A percentile compares a stretch with the other conserved stretches of the same genome.
Evolutionary conservation across 2,329 filamentous ascomycete genomes (phyloP).

Genomic region (Pyrenochaeta sp.): DNA sequence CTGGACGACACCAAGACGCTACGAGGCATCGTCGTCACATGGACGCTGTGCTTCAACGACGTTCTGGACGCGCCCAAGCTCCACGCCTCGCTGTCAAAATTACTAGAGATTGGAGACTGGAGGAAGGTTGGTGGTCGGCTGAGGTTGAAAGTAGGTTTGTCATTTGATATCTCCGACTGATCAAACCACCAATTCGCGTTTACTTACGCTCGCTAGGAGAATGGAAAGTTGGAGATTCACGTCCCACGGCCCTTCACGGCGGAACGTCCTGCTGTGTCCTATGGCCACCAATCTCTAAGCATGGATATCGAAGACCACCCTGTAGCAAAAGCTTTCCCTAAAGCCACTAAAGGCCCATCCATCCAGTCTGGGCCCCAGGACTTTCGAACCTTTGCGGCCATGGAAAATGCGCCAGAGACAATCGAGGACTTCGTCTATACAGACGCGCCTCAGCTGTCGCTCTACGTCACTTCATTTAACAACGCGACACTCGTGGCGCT

Average conservation of each 20-base stretch:
- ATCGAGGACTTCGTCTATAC: slow-evolving; percentile 18
- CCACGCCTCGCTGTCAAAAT: slow-evolving; percentile 38
- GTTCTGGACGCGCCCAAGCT: slow-evolving; percentile 55
- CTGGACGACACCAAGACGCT: slow-evolving; percentile 26
- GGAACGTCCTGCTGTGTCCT: slow-evolving; percentile 52
- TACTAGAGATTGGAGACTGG: slow-evolving; percentile 56
- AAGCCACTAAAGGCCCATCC: slow-evolving; percentile 3
- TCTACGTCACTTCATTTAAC: slow-evolving; percentile 59
- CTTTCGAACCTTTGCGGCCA: slow-evolving; percentile 14
- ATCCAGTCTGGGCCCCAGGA: slow-evolving; percentile 6
- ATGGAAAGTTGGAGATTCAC: slow-evolving; percentile 48
- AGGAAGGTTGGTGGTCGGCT: slow-evolving; percentile 56
- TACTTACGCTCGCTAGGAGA: slow-evolving; percentile 20
- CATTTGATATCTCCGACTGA: too few relatives aligned
- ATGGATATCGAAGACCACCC: slow-evolving; percentile 54
- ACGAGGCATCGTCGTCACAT: slow-evolving; percentile 20
- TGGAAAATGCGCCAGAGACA: slow-evolving; percentile 13
- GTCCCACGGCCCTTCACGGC: slow-evolving; percentile 46
- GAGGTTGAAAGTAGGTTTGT: slow-evolving; percentile 46
- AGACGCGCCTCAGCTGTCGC: slow-evolving; percentile 56
- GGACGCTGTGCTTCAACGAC: slow-evolving; percentile 55
- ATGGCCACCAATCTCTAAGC: slow-evolving; percentile 45
- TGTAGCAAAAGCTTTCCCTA: slow-evolving; percentile 50
- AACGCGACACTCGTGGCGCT: slow-evolving; percentile 60
- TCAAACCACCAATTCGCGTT: too few relatives aligned